Evolutionary conservation across 306 rosid species (phyloP), one percentile per base, ranked within the genome.

Genomic region (Senna tora): DNA sequence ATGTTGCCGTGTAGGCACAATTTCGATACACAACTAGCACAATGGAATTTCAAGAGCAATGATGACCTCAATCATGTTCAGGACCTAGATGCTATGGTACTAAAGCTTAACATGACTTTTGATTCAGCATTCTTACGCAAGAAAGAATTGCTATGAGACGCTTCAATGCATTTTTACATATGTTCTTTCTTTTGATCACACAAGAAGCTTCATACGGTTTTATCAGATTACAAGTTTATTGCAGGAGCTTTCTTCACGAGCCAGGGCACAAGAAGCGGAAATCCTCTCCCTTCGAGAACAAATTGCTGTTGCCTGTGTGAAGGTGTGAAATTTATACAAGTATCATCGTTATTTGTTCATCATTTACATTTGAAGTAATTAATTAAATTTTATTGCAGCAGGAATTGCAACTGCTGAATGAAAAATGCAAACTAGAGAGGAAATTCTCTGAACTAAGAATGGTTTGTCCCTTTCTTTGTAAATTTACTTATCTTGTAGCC

Each of bases 341-440:
- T 62, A 20, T 69, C 70, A 17, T 32, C 45, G 42, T 53, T 51
- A 5, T 71, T 67, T 55, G 56, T 79, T 36, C 69, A 39, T 77
- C 33, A 39, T 36, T 72, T 19, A 32, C 38, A 19, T 54, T 73
- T 55, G 22, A 55, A 66, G 65, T 51, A 49, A 75, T 71, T 36
- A 56, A 73, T 72, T 64, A 62, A 69, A 75, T 74, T 66, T 63
- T 60, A 39, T 76, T 79, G 78, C 57, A 21, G 72, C 88, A 94
- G 98, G 98, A 94, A 75, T 69, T 91, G 82, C 87, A 81, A 77
- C 74, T 87, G 60, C 74, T 84, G 75, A 94, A 85, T 62, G 97
- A 94, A 85, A 94, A 91, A 86, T 89, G 79, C 85, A 89, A 87
- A 41, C 71, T 91, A 74, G 96, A 94, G 86, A 87, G 87, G 86